phyloP scores from a whole-genome alignment of 2,329 filamentous ascomycete species.

The Sarocladium kiliense region DNA sequence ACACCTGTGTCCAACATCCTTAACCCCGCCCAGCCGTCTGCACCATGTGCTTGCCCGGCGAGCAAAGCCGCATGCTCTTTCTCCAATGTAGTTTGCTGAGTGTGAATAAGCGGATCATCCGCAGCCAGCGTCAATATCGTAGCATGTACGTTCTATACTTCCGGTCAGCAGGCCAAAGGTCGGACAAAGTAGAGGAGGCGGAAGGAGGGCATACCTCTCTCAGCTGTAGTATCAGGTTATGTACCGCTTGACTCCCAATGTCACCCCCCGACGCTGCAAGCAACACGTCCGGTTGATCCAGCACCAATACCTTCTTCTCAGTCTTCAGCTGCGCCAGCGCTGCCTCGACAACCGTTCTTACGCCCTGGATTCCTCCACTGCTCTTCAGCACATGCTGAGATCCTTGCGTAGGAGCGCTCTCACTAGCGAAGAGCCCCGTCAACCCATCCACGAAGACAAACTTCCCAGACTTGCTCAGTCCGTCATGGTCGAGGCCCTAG shows the following conservation, averaged over 20 bases:
- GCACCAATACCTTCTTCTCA: constrained; percentile 47
- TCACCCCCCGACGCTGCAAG: constrained; percentile 51
- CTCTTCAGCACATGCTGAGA: constrained; percentile 21
- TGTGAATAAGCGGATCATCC: constrained; percentile 64
- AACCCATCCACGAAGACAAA: constrained; percentile 76
- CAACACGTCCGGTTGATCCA: constrained; percentile 62
- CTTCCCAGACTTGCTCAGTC: constrained; percentile 47
- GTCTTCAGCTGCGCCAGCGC: constrained; percentile 28
- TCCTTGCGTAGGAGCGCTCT: neutral
- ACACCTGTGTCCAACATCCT: constrained; percentile 78
- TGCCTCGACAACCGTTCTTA: constrained; percentile 33
- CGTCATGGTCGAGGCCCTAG: constrained; percentile 68
- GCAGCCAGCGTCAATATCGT: constrained; percentile 65
- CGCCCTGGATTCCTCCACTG: constrained; percentile 24
- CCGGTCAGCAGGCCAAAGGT: neutral
- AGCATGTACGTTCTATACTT: constrained; percentile 53
- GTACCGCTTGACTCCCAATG: constrained; percentile 40
- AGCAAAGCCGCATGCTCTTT: constrained; percentile 66
- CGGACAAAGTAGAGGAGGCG: neutral
- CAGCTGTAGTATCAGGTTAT: constrained; percentile 51
- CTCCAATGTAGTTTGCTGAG: constrained; percentile 60
- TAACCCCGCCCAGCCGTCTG: constrained; percentile 65
- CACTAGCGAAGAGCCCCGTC: constrained; percentile 44
- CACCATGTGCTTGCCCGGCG: constrained; percentile 68
- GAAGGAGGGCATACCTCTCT: constrained; percentile 51